Conservation (phyloP, 2,329 filamentous ascomycete species). For the Colletotrichum trifolii region DNA sequence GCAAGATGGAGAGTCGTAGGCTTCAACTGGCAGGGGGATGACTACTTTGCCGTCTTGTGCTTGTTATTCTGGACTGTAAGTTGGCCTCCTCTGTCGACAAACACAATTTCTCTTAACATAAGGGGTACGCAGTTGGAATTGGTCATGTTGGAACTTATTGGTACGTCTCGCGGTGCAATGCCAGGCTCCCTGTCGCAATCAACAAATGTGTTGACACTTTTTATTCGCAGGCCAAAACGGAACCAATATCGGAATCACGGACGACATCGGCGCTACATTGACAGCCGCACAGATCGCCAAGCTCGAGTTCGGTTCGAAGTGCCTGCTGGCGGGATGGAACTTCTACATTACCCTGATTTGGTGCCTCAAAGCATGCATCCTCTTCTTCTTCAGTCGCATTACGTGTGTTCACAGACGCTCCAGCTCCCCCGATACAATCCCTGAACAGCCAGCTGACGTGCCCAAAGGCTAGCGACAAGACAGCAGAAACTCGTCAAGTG, state of each 20-base stretch:
- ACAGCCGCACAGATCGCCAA: conserved; percentile 43
- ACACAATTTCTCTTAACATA: background rate
- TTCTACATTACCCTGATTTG: conserved; percentile 56
- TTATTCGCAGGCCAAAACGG: conserved; percentile 47
- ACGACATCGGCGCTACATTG: conserved; percentile 46
- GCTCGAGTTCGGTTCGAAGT: conserved; percentile 48
- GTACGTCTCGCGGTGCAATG: background rate
- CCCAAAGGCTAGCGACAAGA: conserved; percentile 47
- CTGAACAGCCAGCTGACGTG: background rate
- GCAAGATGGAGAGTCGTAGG: conserved; percentile 52
- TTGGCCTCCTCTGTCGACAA: background rate
- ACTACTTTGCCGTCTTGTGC: conserved; percentile 51
- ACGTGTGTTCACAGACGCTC: conserved; percentile 46
- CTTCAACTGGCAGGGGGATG: conserved; percentile 55
- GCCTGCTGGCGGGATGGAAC: conserved; percentile 51
- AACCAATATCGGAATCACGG: conserved; percentile 50
- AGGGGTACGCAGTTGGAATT: conserved; percentile 5
- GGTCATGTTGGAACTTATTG: conserved; percentile 28
- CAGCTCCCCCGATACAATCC: background rate
- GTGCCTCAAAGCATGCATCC: conserved; percentile 54
- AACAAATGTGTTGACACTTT: background rate
- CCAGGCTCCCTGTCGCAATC: background rate
- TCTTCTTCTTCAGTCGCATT: conserved; percentile 56
- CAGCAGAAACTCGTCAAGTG: conserved; percentile 52
- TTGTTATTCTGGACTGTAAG: conserved; percentile 53